Conservation (phyloP, 495 filamentous ascomycete genomes). For the Neurospora africana region DNA sequence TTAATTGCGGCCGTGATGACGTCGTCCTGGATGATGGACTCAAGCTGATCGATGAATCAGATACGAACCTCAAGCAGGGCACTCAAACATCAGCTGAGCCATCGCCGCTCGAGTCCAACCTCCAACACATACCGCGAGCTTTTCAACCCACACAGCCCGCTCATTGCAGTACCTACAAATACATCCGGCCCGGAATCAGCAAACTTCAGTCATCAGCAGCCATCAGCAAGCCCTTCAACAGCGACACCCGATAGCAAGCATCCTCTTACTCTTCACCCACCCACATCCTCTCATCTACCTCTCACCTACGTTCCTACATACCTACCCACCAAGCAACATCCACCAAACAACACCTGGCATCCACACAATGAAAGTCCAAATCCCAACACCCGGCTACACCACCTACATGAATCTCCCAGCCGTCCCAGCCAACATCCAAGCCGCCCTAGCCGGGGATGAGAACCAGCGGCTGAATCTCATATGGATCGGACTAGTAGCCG, state of each 20-base stretch:
- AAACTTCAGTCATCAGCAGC: too few species aligned
- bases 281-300: too few species aligned
- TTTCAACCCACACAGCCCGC: background rate
- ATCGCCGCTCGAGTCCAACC: background rate
- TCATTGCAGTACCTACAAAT: background rate
- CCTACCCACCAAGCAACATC: too few species aligned
- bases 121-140: background rate
- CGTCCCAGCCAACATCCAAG: constrained; percentile 11
- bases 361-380: background rate
- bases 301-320: background rate
- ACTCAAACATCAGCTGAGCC: background rate
- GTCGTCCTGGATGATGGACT: background rate
- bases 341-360: background rate
- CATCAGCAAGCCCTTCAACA: background rate
- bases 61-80: background rate
- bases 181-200: background rate
- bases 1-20: background rate
- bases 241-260: background rate
- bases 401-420: constrained; percentile 5
- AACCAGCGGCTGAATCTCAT: constrained; percentile 32
- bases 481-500: constrained; percentile 33
- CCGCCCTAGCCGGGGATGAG: constrained; percentile 22
- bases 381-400: background rate
- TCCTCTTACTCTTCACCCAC: background rate
- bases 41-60: background rate